Evolutionary conservation across 2,329 filamentous ascomycete species (phyloP).

Genomic region (Colletotrichum sp.): DNA sequence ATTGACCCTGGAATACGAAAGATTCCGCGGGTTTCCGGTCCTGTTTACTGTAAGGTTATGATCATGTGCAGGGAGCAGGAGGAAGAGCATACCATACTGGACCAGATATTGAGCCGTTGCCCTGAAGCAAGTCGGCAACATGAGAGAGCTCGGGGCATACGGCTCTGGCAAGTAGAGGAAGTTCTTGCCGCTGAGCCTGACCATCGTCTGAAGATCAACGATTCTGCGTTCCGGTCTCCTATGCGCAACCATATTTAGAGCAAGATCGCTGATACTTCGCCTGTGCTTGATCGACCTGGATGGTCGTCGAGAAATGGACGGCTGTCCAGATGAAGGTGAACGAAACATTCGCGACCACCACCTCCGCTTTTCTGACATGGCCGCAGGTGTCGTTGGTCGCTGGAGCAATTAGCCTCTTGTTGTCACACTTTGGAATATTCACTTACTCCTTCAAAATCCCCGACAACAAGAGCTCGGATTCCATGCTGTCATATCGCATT

Average conservation of each 20-base stretch:
- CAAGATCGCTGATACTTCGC: constrained; percentile 62
- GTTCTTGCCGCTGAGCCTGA: constrained; percentile 68
- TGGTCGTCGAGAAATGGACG: neutral
- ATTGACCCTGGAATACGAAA: constrained; percentile 69
- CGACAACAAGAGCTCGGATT: constrained; percentile 45
- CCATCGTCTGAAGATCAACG: constrained; percentile 61
- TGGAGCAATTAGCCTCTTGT: neutral
- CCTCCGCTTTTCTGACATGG: constrained; percentile 33
- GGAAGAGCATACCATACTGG: constrained; percentile 55
- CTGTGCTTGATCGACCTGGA: constrained; percentile 40
- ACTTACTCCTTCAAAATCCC: constrained; percentile 33
- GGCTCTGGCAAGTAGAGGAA: constrained; percentile 64
- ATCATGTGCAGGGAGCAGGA: neutral
- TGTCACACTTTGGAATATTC: neutral
- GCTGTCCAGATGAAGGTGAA: constrained; percentile 16
- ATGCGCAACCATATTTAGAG: constrained; percentile 47
- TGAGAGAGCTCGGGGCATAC: constrained; percentile 60
- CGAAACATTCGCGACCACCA: constrained; percentile 45
- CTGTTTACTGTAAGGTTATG: constrained; percentile 24
- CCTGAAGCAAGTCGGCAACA: constrained; percentile 69
- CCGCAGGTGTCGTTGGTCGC: neutral
- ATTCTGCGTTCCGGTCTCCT: constrained; percentile 50
- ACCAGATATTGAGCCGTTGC: constrained; percentile 70
- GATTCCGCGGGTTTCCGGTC: constrained; percentile 58
- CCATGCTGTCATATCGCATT: constrained; percentile 49